Evolutionary conservation across 2,329 filamentous ascomycete species (phyloP).

Genomic region (Thermothelomyces thermophilus): DNA sequence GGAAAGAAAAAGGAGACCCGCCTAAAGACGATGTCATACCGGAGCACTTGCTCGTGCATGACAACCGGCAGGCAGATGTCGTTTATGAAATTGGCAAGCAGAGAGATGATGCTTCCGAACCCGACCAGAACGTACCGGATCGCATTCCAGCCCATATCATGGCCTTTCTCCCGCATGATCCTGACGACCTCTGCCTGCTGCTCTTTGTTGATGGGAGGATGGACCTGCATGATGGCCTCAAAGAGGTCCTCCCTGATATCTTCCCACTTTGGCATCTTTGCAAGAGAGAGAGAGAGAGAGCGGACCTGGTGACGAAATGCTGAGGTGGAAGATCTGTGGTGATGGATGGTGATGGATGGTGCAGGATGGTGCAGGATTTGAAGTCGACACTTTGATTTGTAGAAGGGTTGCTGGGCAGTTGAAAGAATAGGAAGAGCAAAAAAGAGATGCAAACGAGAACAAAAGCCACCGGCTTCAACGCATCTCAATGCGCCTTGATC

Average conservation of each 20-base stretch:
- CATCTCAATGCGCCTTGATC: background rate
- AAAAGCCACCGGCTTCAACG: background rate
- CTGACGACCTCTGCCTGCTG: constrained; percentile 24
- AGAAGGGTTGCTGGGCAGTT: background rate
- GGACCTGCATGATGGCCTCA: constrained; percentile 23
- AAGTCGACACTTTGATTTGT: background rate
- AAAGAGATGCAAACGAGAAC: background rate
- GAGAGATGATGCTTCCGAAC: background rate
- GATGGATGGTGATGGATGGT: background rate
- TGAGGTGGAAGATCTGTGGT: background rate
- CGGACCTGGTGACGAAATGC: background rate
- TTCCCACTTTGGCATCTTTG: constrained; percentile 29
- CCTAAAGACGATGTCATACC: background rate
- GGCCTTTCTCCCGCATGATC: constrained; percentile 23
- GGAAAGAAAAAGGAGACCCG: too few species aligned
- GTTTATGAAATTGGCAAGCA: too few species aligned
- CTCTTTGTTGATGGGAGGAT: constrained; percentile 18
- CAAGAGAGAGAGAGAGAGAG: background rate
- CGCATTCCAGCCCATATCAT: constrained; percentile 31
- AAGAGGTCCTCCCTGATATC: constrained; percentile 27
- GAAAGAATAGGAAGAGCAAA: background rate
- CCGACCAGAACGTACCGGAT: constrained; percentile 28
- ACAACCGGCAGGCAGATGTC: too few species aligned
- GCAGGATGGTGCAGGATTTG: too few species aligned
- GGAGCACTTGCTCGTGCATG: too few species aligned